phyloP scores from a whole-genome alignment of 1,139 yeast genomes.

The Candida sp. region DNA sequence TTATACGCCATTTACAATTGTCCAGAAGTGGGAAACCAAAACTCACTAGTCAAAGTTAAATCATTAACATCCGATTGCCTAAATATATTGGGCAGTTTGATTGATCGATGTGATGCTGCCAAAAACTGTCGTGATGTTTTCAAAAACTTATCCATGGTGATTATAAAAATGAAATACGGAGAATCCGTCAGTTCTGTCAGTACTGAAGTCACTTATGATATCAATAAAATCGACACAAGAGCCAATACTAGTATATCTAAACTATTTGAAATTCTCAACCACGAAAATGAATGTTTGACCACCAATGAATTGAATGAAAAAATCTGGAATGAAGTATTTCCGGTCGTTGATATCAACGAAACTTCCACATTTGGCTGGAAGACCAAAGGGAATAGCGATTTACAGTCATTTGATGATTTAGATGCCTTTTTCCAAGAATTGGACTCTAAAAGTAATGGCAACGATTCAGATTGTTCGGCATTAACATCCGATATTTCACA shows the following conservation, averaged over 20 bases:
- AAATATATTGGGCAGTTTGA: conserved; percentile 56
- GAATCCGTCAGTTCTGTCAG: conserved; percentile 26
- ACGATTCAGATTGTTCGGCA: conserved; percentile 4
- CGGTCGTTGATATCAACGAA: background rate
- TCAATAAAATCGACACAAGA: conserved; percentile 20
- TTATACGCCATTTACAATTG: conserved; percentile 74
- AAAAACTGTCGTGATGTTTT: conserved; percentile 66
- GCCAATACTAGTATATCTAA: conserved; percentile 37
- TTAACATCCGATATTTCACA: background rate
- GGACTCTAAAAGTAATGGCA: conserved; percentile 17
- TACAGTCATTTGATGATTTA: conserved; percentile 16
- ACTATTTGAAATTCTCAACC: conserved; percentile 28
- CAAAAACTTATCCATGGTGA: conserved; percentile 69
- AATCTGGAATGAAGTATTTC: conserved; percentile 3
- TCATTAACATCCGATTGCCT: conserved; percentile 55
- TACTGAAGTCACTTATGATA: conserved; percentile 12
- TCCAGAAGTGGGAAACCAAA: conserved; percentile 44
- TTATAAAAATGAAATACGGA: conserved; percentile 58
- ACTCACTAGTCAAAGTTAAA: conserved; percentile 52
- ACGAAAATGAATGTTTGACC: conserved; percentile 5
- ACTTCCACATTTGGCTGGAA: conserved; percentile 30
- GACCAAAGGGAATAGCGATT: conserved; percentile 9
- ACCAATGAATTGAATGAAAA: conserved; percentile 1
- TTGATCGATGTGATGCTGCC: conserved; percentile 80
- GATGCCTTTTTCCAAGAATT: conserved; percentile 44